Percentiles rank a stretch among this genome's conserved stretches.
These are phyloP conservation scores for Raddia guianensis DNA, from an alignment of 176 grass and related monocot species.

Conservation along the genomic window DNA sequence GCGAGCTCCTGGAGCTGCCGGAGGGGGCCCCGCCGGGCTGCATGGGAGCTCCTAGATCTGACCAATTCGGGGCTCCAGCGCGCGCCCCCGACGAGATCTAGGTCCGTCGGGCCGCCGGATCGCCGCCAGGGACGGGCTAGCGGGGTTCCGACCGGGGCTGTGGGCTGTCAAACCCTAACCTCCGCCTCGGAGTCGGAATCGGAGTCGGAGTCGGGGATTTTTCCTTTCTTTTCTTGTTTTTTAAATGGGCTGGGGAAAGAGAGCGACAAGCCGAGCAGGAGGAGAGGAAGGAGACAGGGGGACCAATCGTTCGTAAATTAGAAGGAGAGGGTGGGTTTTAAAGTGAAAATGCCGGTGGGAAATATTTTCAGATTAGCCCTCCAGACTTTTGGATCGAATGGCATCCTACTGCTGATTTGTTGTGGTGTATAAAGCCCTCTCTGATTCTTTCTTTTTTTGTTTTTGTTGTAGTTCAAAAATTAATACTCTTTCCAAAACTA, in stretches of 20 bases:
- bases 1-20: conserved; percentile 43
- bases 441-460: too few species aligned
- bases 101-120: conserved; percentile 26
- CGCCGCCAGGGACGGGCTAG: not conserved
- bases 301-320: not conserved
- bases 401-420: too few species aligned
- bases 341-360: not conserved
- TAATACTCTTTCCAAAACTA: too few species aligned
- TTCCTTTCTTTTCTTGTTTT: conserved; percentile 4
- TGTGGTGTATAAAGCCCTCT: too few species aligned
- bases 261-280: not conserved
- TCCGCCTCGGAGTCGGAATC: not conserved
- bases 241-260: not conserved
- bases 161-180: conserved; percentile 25
- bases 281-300: not conserved
- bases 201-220: conserved; percentile 7
- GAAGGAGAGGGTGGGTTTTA: not conserved
- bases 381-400: too few species aligned
- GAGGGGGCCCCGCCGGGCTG: conserved; percentile 45
- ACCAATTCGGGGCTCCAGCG: conserved; percentile 31
- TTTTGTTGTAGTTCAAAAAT: too few species aligned
- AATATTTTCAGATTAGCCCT: not conserved
- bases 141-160: not conserved
- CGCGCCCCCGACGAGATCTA: conserved; percentile 45
- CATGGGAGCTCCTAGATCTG: conserved; percentile 57